A percentile compares a stretch with the other conserved stretches of the same genome.
These are phyloP conservation scores for Cenchrus fungigraminus DNA, from an alignment of 176 grass and related monocot genomes.

Conservation along the genomic window DNA sequence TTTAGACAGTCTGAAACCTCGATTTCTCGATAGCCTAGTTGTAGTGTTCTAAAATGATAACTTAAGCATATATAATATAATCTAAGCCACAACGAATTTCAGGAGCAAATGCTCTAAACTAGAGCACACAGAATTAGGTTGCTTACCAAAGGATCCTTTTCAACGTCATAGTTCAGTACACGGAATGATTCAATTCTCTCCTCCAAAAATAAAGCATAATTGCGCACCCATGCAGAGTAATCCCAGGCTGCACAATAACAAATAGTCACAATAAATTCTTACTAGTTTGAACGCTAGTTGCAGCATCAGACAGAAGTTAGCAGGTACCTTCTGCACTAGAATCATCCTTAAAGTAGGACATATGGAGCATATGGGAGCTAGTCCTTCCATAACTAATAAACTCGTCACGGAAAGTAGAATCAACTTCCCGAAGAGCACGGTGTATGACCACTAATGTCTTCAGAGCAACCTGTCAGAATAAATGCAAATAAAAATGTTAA, in stretches of 20 bases:
- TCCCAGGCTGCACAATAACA: constrained; percentile 80
- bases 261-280: constrained; percentile 27
- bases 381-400: constrained; percentile 87
- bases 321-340: constrained; percentile 80
- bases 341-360: constrained; percentile 92
- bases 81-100: not conserved
- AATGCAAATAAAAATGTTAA: constrained; percentile 6
- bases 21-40: not conserved
- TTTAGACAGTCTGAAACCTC: not conserved
- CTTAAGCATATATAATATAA: not conserved
- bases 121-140: not conserved
- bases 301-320: constrained; percentile 13
- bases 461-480: constrained; percentile 69
- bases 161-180: constrained; percentile 81
- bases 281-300: constrained; percentile 23
- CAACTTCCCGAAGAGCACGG: constrained; percentile 85
- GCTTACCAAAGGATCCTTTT: constrained; percentile 73
- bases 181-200: constrained; percentile 86
- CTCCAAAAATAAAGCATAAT: constrained; percentile 91
- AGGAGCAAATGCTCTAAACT: not conserved
- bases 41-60: not conserved
- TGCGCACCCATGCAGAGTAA: constrained; percentile 91
- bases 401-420: constrained; percentile 83
- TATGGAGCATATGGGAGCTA: constrained; percentile 75
- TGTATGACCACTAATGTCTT: constrained; percentile 91